phyloP scores from a whole-genome alignment of 805 yeast genomes.

The Kregervanrija delftensis region DNA sequence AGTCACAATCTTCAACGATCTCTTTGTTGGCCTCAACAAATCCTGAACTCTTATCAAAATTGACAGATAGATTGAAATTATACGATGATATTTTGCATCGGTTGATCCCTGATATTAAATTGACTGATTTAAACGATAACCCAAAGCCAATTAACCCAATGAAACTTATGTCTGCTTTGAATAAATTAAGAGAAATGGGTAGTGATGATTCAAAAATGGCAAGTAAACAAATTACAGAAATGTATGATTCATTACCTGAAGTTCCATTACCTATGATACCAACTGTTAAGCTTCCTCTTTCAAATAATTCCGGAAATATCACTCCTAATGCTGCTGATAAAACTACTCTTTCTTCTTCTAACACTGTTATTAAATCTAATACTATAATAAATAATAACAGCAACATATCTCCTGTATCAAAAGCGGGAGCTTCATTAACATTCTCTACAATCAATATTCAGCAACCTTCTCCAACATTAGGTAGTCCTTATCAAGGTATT shows the following conservation, averaged over 20 bases:
- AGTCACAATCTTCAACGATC: constrained; percentile 10
- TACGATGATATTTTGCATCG: constrained; percentile 28
- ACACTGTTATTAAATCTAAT: background rate
- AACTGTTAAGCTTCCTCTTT: constrained; percentile 14
- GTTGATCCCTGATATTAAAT: constrained; percentile 26
- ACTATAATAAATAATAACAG: background rate
- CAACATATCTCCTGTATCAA: background rate
- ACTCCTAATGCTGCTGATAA: background rate
- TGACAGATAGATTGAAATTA: constrained; percentile 24
- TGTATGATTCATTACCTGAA: constrained; percentile 24
- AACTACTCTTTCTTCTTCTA: background rate
- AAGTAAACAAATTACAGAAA: constrained; percentile 18
- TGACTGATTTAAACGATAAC: constrained; percentile 25
- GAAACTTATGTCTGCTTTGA: constrained; percentile 25
- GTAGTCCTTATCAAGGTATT: constrained; percentile 22
- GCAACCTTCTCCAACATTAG: constrained; percentile 10
- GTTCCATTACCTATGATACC: constrained; percentile 25
- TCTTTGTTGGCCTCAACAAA: constrained; percentile 8
- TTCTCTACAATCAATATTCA: constrained; percentile 9
- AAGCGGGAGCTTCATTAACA: no score
- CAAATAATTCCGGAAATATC: background rate
- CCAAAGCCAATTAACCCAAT: constrained; percentile 28
- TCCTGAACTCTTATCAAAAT: constrained; percentile 24
- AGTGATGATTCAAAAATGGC: constrained; percentile 13
- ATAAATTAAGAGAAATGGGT: constrained; percentile 20